Conservation (phyloP, 371 early-diverging fungal genomes). For the Phascolomyces articulosus region DNA sequence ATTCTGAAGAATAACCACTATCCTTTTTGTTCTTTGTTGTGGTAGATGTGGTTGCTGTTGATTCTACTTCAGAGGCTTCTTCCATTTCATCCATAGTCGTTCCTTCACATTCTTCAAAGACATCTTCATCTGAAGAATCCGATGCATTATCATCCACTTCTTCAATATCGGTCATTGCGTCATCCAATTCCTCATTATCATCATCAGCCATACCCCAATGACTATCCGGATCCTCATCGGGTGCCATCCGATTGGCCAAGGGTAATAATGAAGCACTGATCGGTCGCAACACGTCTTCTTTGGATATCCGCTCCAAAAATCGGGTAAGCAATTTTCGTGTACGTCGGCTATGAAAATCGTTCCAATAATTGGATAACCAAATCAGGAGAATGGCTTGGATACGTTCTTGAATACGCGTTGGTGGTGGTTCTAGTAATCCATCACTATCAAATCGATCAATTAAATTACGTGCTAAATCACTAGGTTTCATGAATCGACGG, state of each 20-base stretch:
- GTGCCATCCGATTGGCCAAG: constrained; percentile 43
- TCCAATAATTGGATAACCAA: constrained; percentile 58
- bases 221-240: constrained; percentile 45
- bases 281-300: constrained; percentile 35
- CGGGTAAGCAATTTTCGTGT: constrained; percentile 49
- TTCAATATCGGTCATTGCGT: not conserved
- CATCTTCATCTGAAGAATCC: constrained; percentile 15
- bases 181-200: constrained; percentile 13
- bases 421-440: constrained; percentile 26
- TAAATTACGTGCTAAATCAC: constrained; percentile 46
- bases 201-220: constrained; percentile 44
- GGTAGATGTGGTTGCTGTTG: not conserved
- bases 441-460: constrained; percentile 50
- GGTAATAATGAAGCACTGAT: constrained; percentile 47
- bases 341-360: constrained; percentile 53
- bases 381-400: constrained; percentile 46
- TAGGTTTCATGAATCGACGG: constrained; percentile 60
- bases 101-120: constrained; percentile 13
- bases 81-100: constrained; percentile 4
- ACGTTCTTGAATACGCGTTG: constrained; percentile 44
- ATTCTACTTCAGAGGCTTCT: not conserved
- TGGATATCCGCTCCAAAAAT: constrained; percentile 46
- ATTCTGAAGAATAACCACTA: constrained; percentile 41
- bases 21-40: constrained; percentile 38
- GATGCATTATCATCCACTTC: not conserved